Evolutionary conservation across 495 filamentous ascomycete species (phyloP), one percentile per base, ranked within the genome.

Genomic region (Penicillium paxilli): DNA sequence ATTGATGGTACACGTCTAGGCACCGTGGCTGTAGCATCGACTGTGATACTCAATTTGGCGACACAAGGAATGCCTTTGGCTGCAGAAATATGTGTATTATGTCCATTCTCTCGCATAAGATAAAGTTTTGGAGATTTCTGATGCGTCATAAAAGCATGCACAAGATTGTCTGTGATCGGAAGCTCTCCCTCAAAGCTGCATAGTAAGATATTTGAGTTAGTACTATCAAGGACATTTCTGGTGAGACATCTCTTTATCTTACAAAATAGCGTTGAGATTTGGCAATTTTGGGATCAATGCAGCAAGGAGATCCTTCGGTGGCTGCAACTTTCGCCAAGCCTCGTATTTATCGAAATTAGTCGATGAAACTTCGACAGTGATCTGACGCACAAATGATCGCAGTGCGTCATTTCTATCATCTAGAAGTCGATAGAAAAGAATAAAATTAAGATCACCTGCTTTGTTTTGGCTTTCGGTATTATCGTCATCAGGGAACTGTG

Each of bases 261-360:
- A 47, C 44, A 30, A 51, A 17, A 44, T 16, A 21, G 4, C 11
- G 11, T 49, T 37, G n/a, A 55, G n/a, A 44, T 51, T 51, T 16
- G 49, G 49, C 17, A 51, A 21, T 10, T 22, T 22, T 11, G 28
- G 30, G 19, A 51, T 19, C 24, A 51, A 25, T 11, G 16, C 42
- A 21, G 24, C 26, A 16, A 51, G 5, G 25, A 44, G 23, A 32
- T 51, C 25, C 22, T 44, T 16, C 5, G 37, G 49, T 20, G 32
- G 33, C 35, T 17, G 19, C n/a, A 50, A 12, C 32, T 21, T 44
- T 28, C 19, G n/a, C 22, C 25, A 23, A 3, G 24, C 23, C 14
- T 12, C 4, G 9, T 4, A 14, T 26, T 3, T 30, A n/a, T 30
- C 24, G n/a, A n/a, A n/a, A n/a, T 9, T 28, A 0, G 1, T 32